These are phyloP conservation scores for Lagenaria siceraria DNA, from an alignment of 306 rosid genomes.

Conservation along the genomic window DNA sequence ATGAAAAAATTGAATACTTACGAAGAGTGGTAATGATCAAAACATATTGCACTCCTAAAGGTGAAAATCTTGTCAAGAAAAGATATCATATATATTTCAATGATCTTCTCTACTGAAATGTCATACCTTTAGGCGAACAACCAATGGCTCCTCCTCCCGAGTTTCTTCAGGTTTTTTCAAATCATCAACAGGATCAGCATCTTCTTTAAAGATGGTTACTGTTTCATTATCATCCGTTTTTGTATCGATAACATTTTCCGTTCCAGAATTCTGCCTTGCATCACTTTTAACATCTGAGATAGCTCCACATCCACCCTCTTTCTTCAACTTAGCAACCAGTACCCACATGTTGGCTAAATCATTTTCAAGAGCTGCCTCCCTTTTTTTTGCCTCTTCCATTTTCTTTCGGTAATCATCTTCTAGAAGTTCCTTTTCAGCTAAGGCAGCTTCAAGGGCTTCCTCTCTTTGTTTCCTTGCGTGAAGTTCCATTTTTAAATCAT, in stretches of 20 bases:
- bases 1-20: no score
- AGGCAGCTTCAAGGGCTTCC: constrained; percentile 82
- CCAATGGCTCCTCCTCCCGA: constrained; percentile 65
- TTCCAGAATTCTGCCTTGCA: constrained; percentile 31
- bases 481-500: constrained; percentile 76
- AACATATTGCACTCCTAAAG: neutral
- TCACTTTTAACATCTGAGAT: constrained; percentile 46
- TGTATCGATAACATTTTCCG: constrained; percentile 23
- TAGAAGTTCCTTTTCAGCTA: constrained; percentile 74
- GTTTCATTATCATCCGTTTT: constrained; percentile 27
- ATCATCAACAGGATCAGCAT: constrained; percentile 33
- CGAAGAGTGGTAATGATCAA: neutral
- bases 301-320: constrained; percentile 68
- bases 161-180: constrained; percentile 39
- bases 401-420: constrained; percentile 78
- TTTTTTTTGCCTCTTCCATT: constrained; percentile 80
- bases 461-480: constrained; percentile 95
- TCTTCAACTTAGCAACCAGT: constrained; percentile 95
- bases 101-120: neutral
- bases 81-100: neutral
- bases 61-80: neutral
- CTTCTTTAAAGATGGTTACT: constrained; percentile 33
- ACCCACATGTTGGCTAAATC: constrained; percentile 99
- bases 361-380: constrained; percentile 90
- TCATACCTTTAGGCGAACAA: constrained; percentile 83